Base-by-base conservation (phyloP, 148 eudicot species). In the Cornus controversa region DNA sequence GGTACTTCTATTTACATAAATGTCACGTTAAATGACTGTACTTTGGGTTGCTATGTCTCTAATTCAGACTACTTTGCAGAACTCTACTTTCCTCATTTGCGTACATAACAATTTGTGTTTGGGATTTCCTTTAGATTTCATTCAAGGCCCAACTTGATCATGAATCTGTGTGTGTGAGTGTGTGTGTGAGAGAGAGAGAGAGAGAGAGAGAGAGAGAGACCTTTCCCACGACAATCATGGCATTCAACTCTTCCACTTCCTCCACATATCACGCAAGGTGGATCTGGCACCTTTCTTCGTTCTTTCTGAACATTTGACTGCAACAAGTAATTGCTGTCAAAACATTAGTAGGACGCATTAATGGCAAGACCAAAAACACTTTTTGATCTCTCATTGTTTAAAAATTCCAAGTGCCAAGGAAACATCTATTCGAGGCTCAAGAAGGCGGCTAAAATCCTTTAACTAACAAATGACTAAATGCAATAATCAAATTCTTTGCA, bases 161-260 rank as follows among this genome's bases (percentile, higher is more conserved):
- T 45, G 18, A 6, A 53, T 45, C 22, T 26, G 22, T 20, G 57
- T 50, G 53, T 47, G 53, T 10, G 13, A 2, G 53, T 47, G 53
- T 47, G 57, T 50, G 57, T 15, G 45, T 40, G 45, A 4, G 45
- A 15, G 14, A 54, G 45, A 11, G 71, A 66, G 36, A 15, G 36
- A 42, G 72, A 60, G 37, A 79, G 81, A 65, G 67, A 42, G 47
- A 58, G 45, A 81, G 53, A 75, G 37, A 16, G 50, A 94, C 98
- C 98, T 90, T 29, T 92, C 81, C 98, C 94, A 40, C 67, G 68
- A 78, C 98, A 94, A 70, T 86, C 70, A 45, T 76, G 73, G 73
- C 98, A 94, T 74, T 88, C 87, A 83, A 90, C 90, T 87, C 89
- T 89, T 34, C 97, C 97, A 72, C 87, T 86, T 16, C 98, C 98